These are phyloP conservation scores for Podospora australis DNA, from an alignment of 495 filamentous ascomycete genomes.

Conservation along the genomic window DNA sequence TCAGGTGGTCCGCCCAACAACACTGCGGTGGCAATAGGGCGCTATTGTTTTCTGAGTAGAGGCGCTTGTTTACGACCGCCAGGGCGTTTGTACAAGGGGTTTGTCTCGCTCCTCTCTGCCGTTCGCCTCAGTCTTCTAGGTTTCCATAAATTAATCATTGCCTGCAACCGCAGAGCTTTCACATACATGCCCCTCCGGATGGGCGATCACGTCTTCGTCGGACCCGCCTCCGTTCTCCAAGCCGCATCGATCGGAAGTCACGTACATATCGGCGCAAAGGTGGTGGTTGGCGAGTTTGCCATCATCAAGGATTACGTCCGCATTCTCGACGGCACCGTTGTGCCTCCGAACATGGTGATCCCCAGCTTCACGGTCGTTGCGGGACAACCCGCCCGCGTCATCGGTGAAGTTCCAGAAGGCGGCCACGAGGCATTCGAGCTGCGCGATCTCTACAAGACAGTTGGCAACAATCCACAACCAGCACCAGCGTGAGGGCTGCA, in stretches of 20 bases:
- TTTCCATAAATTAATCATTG: not conserved
- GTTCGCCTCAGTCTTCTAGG: not conserved
- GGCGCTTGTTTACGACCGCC: slow-evolving; percentile 71
- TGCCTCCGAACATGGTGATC: slow-evolving; percentile 85
- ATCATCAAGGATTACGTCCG: slow-evolving; percentile 87
- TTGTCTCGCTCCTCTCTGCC: slow-evolving; percentile 14
- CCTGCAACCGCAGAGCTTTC: slow-evolving; percentile 47
- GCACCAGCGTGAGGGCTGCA: slow-evolving; percentile 25
- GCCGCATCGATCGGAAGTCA: slow-evolving; percentile 73
- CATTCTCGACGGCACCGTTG: slow-evolving; percentile 73
- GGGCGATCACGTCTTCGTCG: slow-evolving; percentile 87
- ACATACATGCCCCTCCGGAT: slow-evolving; percentile 83
- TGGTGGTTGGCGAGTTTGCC: slow-evolving; percentile 72
- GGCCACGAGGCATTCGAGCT: slow-evolving; percentile 54
- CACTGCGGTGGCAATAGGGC: slow-evolving; percentile 76
- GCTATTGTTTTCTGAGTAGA: slow-evolving; percentile 78
- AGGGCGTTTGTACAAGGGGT: slow-evolving; percentile 63
- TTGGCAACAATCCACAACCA: slow-evolving; percentile 45
- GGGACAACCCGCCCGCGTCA: slow-evolving; percentile 70
- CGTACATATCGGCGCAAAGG: slow-evolving; percentile 70
- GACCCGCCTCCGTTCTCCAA: slow-evolving; percentile 63
- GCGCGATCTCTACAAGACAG: slow-evolving; percentile 46
- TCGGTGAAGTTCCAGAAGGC: slow-evolving; percentile 82
- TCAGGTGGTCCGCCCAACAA: slow-evolving; percentile 35
- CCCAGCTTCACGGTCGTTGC: slow-evolving; percentile 82